These are phyloP conservation scores for Zoysia matrella DNA, from an alignment of 202 grass and related monocot species.

Conservation along the genomic window DNA sequence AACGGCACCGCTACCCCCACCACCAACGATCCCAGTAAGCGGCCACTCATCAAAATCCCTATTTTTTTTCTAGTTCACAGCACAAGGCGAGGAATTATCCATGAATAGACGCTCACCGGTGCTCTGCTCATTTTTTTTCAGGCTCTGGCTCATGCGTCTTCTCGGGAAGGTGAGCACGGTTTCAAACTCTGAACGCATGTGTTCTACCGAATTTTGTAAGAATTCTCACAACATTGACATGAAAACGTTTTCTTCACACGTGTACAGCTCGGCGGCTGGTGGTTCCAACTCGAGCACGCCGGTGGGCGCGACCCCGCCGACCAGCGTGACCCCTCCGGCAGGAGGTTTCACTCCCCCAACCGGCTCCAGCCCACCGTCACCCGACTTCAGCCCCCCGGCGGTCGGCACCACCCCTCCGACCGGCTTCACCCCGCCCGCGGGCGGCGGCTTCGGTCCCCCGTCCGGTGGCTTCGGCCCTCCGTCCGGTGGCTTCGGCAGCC, in stretches of 20 bases:
- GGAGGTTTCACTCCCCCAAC: constrained; percentile 21
- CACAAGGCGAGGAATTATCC: background rate
- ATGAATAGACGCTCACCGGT: background rate
- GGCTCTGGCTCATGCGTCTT: constrained; percentile 85
- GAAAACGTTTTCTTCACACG: background rate
- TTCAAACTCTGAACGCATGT: background rate
- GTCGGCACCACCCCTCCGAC: constrained; percentile 1
- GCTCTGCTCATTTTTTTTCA: constrained; percentile 32
- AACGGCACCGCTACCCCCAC: constrained; percentile 64
- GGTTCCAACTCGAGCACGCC: constrained; percentile 47
- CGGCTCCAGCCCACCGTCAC: constrained; percentile 38
- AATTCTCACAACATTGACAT: background rate
- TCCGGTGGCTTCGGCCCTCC: constrained; percentile 39
- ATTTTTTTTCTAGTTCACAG: no score
- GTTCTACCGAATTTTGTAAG: background rate
- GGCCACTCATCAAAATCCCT: background rate
- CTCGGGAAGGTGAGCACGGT: constrained; percentile 66
- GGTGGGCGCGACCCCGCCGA: constrained; percentile 35
- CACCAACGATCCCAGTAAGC: constrained; percentile 76
- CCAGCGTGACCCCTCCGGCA: constrained; percentile 39
- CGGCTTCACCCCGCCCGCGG: constrained; percentile 36
- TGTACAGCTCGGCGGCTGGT: constrained; percentile 38
- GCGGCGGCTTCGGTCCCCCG: constrained; percentile 37
- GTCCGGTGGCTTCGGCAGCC: constrained; percentile 22
- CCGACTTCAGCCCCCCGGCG: constrained; percentile 8